Base-by-base conservation (phyloP, 2,329 filamentous ascomycete genomes). In the Pseudocercospora pini-densiflorae region DNA sequence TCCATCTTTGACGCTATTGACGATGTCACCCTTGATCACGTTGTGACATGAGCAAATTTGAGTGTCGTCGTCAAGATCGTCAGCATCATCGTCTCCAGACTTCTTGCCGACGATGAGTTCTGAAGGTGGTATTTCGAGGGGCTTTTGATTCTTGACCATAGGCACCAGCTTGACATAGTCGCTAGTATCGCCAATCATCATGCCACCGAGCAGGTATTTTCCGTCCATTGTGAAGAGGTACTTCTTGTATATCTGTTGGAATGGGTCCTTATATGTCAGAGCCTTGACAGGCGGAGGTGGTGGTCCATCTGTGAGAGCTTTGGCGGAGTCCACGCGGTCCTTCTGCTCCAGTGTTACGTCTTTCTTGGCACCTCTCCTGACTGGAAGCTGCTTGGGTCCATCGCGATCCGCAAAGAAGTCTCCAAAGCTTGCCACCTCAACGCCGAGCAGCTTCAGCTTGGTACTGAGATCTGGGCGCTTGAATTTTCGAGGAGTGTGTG, bases 11-110 rank as follows among this genome's bases (percentile, higher is more conserved):
- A 94, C 87, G 1, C 83, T 83, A 4, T 86, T 86, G 53, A 90
- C 88, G 0, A 97, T 84, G 72, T 94, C 92, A 16, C 91, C 91
- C 77, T 97, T 97, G 24, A 88, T 90, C 49, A 97, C 93, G 76
- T 97, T 97, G 82, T 97, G 93, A 73, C 93, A 97, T 1, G 92
- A 95, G 79, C 93, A 97, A 68, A 97, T 90, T 76, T 97, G 94
- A 0, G 92, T 92, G 75, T 95, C 92, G 72, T 95, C 92, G 59
- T 90, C 86, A 70, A 97, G 85, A 73, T 97, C 92, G 71, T 92
- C 92, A 0, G 84, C 89, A 55, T 93, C 91, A 59, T 93, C 91
- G 10, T 92, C 92, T 2, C 89, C 91, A 0, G 88, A 88, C 71
- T 90, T 92, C 71, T 88, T 87, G 0, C 93, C 93, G 1, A 97